Evolutionary conservation across 306 rosid genomes (phyloP).

Genomic region (Gynostemma pentaphyllum): DNA sequence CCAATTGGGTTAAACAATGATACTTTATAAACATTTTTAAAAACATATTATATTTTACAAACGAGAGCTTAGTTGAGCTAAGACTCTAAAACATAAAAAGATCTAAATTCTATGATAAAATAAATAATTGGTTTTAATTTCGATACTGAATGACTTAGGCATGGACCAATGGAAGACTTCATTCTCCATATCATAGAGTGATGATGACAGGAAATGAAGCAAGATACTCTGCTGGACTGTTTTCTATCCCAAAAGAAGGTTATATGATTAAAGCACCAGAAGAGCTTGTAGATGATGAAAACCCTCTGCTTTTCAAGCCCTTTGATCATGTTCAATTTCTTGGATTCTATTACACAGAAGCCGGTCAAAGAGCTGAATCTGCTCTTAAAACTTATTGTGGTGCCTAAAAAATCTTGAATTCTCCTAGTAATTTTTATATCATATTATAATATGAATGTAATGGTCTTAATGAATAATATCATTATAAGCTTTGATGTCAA

Average conservation of each 20-base stretch:
- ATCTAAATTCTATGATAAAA: no score
- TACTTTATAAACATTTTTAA: no score
- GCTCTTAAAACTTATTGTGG: conserved; percentile 47
- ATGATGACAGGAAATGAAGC: conserved; percentile 51
- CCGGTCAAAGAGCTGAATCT: conserved; percentile 26
- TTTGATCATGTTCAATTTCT: conserved; percentile 40
- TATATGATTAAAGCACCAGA: conserved; percentile 33
- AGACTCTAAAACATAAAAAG: no score
- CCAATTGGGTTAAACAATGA: no score
- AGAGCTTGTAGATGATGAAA: conserved; percentile 56
- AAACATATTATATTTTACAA: no score
- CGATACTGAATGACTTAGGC: no score
- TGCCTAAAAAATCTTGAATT: background rate
- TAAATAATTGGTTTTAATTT: no score
- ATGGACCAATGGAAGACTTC: conserved; percentile 52
- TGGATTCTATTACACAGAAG: conserved; percentile 19
- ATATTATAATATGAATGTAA: no score
- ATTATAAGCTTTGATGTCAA: no score
- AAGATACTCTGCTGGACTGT: conserved; percentile 43
- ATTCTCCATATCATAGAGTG: conserved; percentile 47
- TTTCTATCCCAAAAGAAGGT: conserved; percentile 45
- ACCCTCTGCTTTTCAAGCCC: conserved; percentile 51
- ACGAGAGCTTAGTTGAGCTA: no score
- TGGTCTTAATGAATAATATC: no score
- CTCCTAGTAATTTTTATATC: no score